Evolutionary conservation across 257 asterid genomes (phyloP).

Genomic region (Voacanga thouarsii): DNA sequence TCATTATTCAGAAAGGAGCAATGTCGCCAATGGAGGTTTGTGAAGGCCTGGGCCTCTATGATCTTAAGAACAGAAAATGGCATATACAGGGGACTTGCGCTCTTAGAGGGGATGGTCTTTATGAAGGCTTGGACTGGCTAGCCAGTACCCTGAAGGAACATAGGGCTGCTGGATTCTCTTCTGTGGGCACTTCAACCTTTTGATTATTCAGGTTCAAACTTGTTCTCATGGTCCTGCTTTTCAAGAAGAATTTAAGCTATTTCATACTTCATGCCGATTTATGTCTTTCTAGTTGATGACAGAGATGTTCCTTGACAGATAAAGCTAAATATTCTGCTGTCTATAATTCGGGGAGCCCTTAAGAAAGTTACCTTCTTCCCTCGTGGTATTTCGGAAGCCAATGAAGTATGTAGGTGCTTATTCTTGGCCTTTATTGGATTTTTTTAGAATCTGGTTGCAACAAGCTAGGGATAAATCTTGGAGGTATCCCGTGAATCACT

Average conservation of each 20-base stretch:
- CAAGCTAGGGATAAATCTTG: slow-evolving; percentile 1
- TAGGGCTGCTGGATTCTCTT: slow-evolving; percentile 77
- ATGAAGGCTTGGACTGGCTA: slow-evolving; percentile 97
- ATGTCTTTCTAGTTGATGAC: slow-evolving; percentile 1
- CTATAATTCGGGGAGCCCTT: slow-evolving; percentile 24
- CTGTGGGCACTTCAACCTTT: slow-evolving; percentile 74
- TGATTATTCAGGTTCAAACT: slow-evolving; percentile 40
- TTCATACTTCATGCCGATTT: not conserved
- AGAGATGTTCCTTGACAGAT: slow-evolving; percentile 29
- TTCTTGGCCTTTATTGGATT: not conserved
- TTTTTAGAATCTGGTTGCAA: not conserved
- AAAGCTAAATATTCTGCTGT: slow-evolving; percentile 12
- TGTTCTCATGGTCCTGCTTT: slow-evolving; percentile 2
- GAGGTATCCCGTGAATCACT: not conserved
- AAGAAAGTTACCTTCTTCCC: not conserved
- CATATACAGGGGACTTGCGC: slow-evolving; percentile 96
- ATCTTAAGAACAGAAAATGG: slow-evolving; percentile 86
- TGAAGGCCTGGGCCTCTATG: slow-evolving; percentile 84
- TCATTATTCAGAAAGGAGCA: slow-evolving; percentile 71
- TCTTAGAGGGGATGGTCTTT: slow-evolving; percentile 86
- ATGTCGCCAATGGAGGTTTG: slow-evolving; percentile 92
- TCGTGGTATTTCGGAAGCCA: slow-evolving; percentile 17
- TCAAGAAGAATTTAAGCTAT: not conserved
- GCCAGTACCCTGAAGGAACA: slow-evolving; percentile 83
- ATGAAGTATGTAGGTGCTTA: slow-evolving; percentile 10